Evolutionary conservation across 495 filamentous ascomycete genomes (phyloP).

Genomic region (Lophiostoma macrostomum): DNA sequence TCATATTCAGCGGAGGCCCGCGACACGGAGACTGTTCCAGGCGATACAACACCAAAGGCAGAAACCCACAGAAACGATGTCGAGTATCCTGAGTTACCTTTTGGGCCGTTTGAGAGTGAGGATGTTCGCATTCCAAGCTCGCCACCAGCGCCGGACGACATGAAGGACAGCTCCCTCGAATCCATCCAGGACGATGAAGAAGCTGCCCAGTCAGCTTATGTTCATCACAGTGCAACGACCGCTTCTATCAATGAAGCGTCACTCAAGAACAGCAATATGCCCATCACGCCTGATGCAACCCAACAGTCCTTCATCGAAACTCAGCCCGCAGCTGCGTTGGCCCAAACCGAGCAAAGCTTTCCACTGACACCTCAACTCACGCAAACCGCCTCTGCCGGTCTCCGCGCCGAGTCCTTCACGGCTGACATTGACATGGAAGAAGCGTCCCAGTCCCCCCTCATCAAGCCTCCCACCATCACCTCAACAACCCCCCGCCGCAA

Average conservation of each 20-base stretch:
- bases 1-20: too few species aligned
- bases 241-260: slow-evolving; percentile 16
- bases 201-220: too few species aligned
- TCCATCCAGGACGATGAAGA: too few species aligned
- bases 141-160: too few species aligned
- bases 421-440: slow-evolving; percentile 6
- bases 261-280: slow-evolving; percentile 17
- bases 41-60: not conserved
- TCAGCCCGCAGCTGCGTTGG: not conserved
- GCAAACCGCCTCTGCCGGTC: slow-evolving; percentile 19
- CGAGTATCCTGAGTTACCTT: not conserved
- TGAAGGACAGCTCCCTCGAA: too few species aligned
- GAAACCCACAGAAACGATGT: not conserved
- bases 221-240: too few species aligned
- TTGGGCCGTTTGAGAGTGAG: not conserved
- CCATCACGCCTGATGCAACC: slow-evolving; percentile 32
- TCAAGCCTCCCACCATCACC: not conserved
- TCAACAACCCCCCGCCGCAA: slow-evolving; percentile 4
- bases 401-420: slow-evolving; percentile 12
- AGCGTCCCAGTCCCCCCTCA: not conserved
- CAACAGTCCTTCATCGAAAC: slow-evolving; percentile 15
- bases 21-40: not conserved
- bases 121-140: slow-evolving; percentile 2
- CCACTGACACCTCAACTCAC: slow-evolving; percentile 30
- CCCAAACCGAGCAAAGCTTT: slow-evolving; percentile 20